Percentiles rank a stretch among this genome's conserved stretches.
Conservation (phyloP, 208 protist species). For the Ichthyophonus hoferi region DNA sequence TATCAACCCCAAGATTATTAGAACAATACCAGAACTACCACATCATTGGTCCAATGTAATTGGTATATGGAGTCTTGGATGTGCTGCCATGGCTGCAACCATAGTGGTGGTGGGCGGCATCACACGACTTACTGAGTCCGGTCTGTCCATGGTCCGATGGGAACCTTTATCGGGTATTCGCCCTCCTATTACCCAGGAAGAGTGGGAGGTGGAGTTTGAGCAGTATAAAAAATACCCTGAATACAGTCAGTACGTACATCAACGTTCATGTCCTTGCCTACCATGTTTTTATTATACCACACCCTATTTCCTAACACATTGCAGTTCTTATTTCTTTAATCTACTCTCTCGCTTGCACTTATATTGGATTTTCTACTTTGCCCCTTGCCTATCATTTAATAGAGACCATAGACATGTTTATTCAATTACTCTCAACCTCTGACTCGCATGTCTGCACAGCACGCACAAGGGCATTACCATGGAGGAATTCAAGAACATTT, state of each 20-base stretch:
- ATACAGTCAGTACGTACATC: constrained; percentile 73
- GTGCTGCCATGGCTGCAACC: constrained; percentile 44
- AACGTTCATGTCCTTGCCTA: not conserved
- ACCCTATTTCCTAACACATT: not conserved
- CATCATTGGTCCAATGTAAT: no score
- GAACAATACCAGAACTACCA: no score
- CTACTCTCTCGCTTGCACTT: not conserved
- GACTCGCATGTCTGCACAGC: no score
- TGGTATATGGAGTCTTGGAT: not conserved
- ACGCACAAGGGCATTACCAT: constrained; percentile 80
- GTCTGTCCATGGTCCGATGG: constrained; percentile 86
- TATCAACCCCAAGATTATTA: no score
- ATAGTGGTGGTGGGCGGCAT: constrained; percentile 82
- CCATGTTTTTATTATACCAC: not conserved
- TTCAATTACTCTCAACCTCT: no score
- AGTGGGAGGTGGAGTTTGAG: constrained; percentile 88
- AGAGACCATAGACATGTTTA: no score
- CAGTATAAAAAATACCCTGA: constrained; percentile 91
- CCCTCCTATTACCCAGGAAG: constrained; percentile 74
- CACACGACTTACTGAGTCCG: constrained; percentile 84
- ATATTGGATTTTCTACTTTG: not conserved
- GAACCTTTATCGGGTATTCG: constrained; percentile 77
- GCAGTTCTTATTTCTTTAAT: not conserved
- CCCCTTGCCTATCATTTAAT: not conserved
- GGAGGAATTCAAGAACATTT: constrained; percentile 90